A percentile compares a stretch with the other conserved stretches of the same genome.
These are phyloP conservation scores for Halenospora varia DNA, from an alignment of 495 filamentous ascomycete genomes.

Conservation along the genomic window DNA sequence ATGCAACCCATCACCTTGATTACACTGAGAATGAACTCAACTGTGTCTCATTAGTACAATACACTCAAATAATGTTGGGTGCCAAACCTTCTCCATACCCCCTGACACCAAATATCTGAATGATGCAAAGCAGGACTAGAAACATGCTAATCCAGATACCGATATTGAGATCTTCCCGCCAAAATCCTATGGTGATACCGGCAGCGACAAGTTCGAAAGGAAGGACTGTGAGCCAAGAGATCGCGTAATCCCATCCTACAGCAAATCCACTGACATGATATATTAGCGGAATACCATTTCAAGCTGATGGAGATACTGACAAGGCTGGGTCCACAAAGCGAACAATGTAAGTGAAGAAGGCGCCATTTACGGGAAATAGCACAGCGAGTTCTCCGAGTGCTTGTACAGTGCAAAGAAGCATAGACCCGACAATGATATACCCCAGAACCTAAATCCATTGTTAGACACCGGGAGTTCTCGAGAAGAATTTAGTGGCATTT, in stretches of 20 bases:
- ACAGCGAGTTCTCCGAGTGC: constrained; percentile 24
- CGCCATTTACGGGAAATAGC: constrained; percentile 41
- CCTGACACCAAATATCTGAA: constrained; percentile 66
- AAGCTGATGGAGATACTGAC: constrained; percentile 53
- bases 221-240: constrained; percentile 56
- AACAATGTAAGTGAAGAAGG: constrained; percentile 65
- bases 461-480: too few relatives aligned
- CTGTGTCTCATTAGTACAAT: neutral
- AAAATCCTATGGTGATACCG: constrained; percentile 53
- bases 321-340: constrained; percentile 77
- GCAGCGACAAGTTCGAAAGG: constrained; percentile 52
- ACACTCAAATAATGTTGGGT: neutral
- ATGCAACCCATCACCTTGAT: constrained; percentile 46
- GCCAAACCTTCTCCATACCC: constrained; percentile 65
- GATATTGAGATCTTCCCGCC: constrained; percentile 43
- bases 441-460: constrained; percentile 13
- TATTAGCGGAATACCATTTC: neutral
- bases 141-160: constrained; percentile 62
- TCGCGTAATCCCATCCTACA: constrained; percentile 77
- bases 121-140: constrained; percentile 46
- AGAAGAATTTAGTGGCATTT: too few relatives aligned
- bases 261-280: constrained; percentile 63
- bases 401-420: constrained; percentile 23
- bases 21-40: constrained; percentile 21
- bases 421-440: constrained; percentile 23